phyloP scores from a whole-genome alignment of 2,329 filamentous ascomycete genomes.

The Fusarium oligoseptatum region DNA sequence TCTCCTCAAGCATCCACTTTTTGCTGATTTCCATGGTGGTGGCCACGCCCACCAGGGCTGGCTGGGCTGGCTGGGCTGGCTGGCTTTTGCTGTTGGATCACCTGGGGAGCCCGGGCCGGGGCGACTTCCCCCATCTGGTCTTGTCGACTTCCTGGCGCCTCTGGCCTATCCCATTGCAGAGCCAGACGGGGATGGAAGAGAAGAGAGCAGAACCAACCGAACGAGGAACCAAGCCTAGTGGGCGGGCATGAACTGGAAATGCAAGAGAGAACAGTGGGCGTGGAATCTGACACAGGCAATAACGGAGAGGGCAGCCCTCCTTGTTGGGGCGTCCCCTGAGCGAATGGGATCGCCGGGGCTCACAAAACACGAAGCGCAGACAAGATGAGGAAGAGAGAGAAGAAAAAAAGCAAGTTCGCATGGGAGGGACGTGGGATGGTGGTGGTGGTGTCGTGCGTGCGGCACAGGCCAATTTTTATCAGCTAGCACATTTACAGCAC shows the following conservation, averaged over 20 bases:
- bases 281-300: slow-evolving; percentile 31
- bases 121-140: slow-evolving; percentile 1
- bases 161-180: not conserved
- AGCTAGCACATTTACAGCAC: not conserved
- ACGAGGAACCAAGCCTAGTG: not conserved
- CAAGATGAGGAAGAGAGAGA: slow-evolving; percentile 21
- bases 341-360: slow-evolving; percentile 25
- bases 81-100: slow-evolving; percentile 8
- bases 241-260: slow-evolving; percentile 15
- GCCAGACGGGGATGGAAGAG: not conserved
- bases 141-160: slow-evolving; percentile 1
- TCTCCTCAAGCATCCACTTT: slow-evolving; percentile 14
- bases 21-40: slow-evolving; percentile 11
- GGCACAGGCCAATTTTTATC: slow-evolving; percentile 16
- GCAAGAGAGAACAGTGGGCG: slow-evolving; percentile 14
- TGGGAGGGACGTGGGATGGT: slow-evolving; percentile 17
- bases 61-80: not conserved
- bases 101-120: slow-evolving; percentile 26
- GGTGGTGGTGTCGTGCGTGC: slow-evolving; percentile 21
- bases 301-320: slow-evolving; percentile 13
- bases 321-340: not conserved
- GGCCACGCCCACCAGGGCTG: slow-evolving; percentile 8
- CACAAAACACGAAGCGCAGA: slow-evolving; percentile 19
- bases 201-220: not conserved
- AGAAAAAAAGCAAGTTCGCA: slow-evolving; percentile 38